A percentile compares a stretch with the other conserved stretches of the same genome.
Evolutionary conservation across 2,329 filamentous ascomycete species (phyloP).

Genomic region (Ceratocystis destructans): DNA sequence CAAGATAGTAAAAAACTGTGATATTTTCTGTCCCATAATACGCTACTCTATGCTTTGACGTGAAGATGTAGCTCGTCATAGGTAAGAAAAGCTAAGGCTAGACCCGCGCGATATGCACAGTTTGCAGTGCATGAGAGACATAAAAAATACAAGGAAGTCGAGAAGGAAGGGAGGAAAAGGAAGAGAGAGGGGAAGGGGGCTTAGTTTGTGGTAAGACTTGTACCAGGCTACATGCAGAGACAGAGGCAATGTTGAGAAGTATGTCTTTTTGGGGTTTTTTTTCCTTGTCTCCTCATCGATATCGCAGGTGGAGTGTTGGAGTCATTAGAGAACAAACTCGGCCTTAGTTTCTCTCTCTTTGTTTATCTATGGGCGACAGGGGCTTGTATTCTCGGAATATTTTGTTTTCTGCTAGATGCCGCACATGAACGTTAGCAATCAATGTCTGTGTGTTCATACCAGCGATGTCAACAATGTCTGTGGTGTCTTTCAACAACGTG

Average conservation of each 20-base stretch:
- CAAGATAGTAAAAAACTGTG: background rate
- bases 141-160: background rate
- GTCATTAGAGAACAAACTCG: no score
- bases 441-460: background rate
- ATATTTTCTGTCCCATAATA: background rate
- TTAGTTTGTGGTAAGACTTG: background rate
- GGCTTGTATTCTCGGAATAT: background rate
- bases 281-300: background rate
- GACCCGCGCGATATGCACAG: background rate
- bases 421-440: background rate
- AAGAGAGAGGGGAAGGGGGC: no score
- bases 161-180: background rate
- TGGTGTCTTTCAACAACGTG: conserved; percentile 1
- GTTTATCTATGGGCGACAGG: background rate
- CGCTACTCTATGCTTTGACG: background rate
- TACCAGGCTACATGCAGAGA: background rate
- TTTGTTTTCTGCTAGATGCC: background rate
- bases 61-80: conserved; percentile 7
- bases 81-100: background rate
- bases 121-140: background rate
- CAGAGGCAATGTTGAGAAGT: background rate
- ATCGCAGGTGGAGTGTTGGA: background rate
- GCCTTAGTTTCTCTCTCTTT: no score
- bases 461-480: background rate
- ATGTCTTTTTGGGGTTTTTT: background rate